Percentiles rank a stretch among this genome's conserved stretches.
phyloP scores from a whole-genome alignment of 2,329 filamentous ascomycete species.

The Fusarium sp. region DNA sequence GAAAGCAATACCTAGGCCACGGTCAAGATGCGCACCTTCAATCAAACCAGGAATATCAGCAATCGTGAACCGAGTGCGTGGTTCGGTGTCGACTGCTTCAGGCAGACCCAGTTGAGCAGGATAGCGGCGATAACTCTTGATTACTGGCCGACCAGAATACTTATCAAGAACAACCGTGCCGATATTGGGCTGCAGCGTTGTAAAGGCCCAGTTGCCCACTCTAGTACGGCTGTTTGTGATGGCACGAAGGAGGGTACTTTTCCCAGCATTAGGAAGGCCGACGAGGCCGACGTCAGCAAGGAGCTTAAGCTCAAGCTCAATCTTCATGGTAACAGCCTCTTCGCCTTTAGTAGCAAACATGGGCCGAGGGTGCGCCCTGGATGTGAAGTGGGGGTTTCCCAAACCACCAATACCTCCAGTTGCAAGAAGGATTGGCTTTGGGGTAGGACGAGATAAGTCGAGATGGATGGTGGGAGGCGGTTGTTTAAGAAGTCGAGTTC shows the following conservation, averaged over 20 bases:
- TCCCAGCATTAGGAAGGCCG: slow-evolving; percentile 94
- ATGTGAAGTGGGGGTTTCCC: slow-evolving; percentile 92
- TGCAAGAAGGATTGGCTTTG: slow-evolving; percentile 83
- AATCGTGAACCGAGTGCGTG: slow-evolving; percentile 85
- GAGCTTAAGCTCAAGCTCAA: slow-evolving; percentile 93
- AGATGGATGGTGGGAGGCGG: slow-evolving; percentile 77
- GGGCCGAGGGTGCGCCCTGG: slow-evolving; percentile 76
- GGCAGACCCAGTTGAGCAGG: slow-evolving; percentile 49
- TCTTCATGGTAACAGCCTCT: slow-evolving; percentile 76
- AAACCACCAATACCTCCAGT: slow-evolving; percentile 89
- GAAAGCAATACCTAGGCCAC: slow-evolving; percentile 90
- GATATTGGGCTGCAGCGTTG: slow-evolving; percentile 92
- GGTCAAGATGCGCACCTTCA: slow-evolving; percentile 90
- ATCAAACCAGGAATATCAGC: slow-evolving; percentile 96
- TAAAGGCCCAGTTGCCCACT: slow-evolving; percentile 96
- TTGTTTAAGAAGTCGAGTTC: slow-evolving; percentile 69
- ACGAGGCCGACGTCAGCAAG: slow-evolving; percentile 95
- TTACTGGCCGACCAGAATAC: slow-evolving; percentile 76
- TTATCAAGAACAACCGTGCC: slow-evolving; percentile 94
- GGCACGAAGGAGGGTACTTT: slow-evolving; percentile 88
- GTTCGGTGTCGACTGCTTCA: slow-evolving; percentile 58
- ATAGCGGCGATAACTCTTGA: slow-evolving; percentile 50
- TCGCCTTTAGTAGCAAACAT: slow-evolving; percentile 92
- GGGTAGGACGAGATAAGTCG: slow-evolving; percentile 79
- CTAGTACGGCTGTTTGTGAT: slow-evolving; percentile 89